A percentile compares a stretch with the other conserved stretches of the same genome.
Evolutionary conservation across 495 filamentous ascomycete genomes (phyloP).

Genomic region (Eremomyces bilateralis): DNA sequence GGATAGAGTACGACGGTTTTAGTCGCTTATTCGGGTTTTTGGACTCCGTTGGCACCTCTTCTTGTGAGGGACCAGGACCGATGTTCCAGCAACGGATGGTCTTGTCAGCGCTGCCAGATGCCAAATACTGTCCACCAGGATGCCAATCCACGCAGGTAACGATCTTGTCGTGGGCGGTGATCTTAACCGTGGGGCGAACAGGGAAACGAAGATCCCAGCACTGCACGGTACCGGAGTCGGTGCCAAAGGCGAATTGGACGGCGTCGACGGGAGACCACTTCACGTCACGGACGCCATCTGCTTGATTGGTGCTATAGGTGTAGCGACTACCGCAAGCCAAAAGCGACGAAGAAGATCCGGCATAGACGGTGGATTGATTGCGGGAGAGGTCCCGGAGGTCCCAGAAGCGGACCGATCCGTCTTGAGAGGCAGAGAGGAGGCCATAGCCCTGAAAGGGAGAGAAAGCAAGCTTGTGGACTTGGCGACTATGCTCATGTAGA

Average conservation of each 20-base stretch:
- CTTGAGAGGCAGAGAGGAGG: slow-evolving; percentile 78
- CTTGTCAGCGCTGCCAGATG: slow-evolving; percentile 63
- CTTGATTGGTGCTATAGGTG: slow-evolving; percentile 34
- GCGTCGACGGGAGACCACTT: slow-evolving; percentile 76
- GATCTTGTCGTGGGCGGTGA: slow-evolving; percentile 63
- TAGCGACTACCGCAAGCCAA: slow-evolving; percentile 24
- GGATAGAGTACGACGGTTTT: slow-evolving; percentile 41
- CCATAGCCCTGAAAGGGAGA: slow-evolving; percentile 59
- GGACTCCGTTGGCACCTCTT: too few relatives aligned
- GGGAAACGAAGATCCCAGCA: slow-evolving; percentile 45
- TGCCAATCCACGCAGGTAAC: slow-evolving; percentile 87
- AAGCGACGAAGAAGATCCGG: too few relatives aligned
- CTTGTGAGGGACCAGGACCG: slow-evolving; percentile 37
- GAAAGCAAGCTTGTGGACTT: slow-evolving; percentile 80
- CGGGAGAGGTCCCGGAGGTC: slow-evolving; percentile 35
- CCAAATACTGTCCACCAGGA: slow-evolving; percentile 74
- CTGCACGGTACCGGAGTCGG: slow-evolving; percentile 63
- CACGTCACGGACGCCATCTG: slow-evolving; percentile 66
- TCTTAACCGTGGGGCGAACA: slow-evolving; percentile 39
- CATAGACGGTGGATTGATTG: slow-evolving; percentile 25
- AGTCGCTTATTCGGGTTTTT: slow-evolving; percentile 66
- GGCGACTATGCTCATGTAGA: slow-evolving; percentile 69
- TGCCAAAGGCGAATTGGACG: slow-evolving; percentile 69
- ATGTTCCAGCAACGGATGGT: slow-evolving; percentile 88
- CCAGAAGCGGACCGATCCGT: slow-evolving; percentile 72